These are phyloP conservation scores for Apiotrichum porosum DNA, from an alignment of 1,284 basidiomycete genomes.

Conservation along the genomic window DNA sequence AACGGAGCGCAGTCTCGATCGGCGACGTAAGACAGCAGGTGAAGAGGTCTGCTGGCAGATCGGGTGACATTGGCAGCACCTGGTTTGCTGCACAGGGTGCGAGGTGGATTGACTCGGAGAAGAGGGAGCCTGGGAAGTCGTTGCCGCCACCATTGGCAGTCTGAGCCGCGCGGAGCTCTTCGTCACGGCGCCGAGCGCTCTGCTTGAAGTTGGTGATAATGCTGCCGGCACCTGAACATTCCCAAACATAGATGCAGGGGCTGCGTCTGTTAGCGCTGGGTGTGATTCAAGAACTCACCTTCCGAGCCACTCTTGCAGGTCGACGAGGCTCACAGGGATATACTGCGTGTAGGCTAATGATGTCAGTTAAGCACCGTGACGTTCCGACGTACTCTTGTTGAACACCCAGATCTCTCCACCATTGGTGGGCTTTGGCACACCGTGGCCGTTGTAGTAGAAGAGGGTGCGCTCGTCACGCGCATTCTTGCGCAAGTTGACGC, in stretches of 20 bases:
- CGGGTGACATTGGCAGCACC: constrained; percentile 88
- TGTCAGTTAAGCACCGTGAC: constrained; percentile 6
- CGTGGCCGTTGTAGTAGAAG: constrained; percentile 98
- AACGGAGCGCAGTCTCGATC: constrained; percentile 93
- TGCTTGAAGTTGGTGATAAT: constrained; percentile 86
- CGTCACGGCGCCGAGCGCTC: constrained; percentile 79
- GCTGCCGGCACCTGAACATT: constrained; percentile 93
- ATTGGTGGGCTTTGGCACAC: constrained; percentile 92
- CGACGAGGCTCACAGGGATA: constrained; percentile 90
- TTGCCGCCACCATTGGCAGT: constrained; percentile 21
- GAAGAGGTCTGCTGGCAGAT: constrained; percentile 94
- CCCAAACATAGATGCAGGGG: constrained; percentile 97
- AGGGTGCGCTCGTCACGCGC: constrained; percentile 91
- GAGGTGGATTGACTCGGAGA: constrained; percentile 88
- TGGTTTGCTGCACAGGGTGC: constrained; percentile 92
- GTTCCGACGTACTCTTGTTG: constrained; percentile 60
- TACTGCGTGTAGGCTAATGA: constrained; percentile 82
- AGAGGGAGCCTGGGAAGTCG: constrained; percentile 61
- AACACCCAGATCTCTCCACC: constrained; percentile 99
- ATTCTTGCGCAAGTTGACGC: constrained; percentile 74
- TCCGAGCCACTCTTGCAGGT: constrained; percentile 85
- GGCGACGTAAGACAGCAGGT: constrained; percentile 97
- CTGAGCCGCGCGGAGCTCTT: constrained; percentile 53
- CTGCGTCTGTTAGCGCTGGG: constrained; percentile 48
- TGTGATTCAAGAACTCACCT: constrained; percentile 30